phyloP scores from a whole-genome alignment of 2,329 filamentous ascomycete species.

The Exserohilum rostratum region DNA sequence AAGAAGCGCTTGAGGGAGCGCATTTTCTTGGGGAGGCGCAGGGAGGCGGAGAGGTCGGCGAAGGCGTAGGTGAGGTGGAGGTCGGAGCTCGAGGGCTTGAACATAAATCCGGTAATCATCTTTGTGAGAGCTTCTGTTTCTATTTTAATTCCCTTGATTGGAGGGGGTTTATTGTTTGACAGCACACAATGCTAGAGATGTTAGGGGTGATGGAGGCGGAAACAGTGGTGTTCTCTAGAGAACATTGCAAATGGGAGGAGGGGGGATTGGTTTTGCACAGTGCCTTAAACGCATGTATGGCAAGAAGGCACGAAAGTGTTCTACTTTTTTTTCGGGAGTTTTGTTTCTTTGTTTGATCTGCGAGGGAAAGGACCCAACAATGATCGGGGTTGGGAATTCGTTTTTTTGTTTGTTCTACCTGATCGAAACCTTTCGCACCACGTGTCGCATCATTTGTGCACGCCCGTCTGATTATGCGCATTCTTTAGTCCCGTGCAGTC shows the following conservation, averaged over 20 bases:
- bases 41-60: too few species aligned
- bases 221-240: not conserved
- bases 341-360: too few species aligned
- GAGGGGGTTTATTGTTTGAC: not conserved
- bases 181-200: too few species aligned
- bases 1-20: too few species aligned
- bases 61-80: too few species aligned
- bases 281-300: not conserved
- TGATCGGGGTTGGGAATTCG: too few species aligned
- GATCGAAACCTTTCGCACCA: not conserved
- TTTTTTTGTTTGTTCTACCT: too few species aligned
- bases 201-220: not conserved
- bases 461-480: conserved; percentile 7
- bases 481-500: conserved; percentile 13
- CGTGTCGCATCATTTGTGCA: conserved; percentile 6
- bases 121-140: not conserved
- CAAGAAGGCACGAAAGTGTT: not conserved
- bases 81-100: too few species aligned
- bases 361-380: not conserved
- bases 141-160: not conserved
- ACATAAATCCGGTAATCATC: too few species aligned
- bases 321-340: too few species aligned
- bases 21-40: too few species aligned
- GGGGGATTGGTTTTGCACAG: not conserved
- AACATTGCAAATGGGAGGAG: not conserved